phyloP scores from a whole-genome alignment of 495 filamentous ascomycete genomes.

The Ramalina intermedia region DNA sequence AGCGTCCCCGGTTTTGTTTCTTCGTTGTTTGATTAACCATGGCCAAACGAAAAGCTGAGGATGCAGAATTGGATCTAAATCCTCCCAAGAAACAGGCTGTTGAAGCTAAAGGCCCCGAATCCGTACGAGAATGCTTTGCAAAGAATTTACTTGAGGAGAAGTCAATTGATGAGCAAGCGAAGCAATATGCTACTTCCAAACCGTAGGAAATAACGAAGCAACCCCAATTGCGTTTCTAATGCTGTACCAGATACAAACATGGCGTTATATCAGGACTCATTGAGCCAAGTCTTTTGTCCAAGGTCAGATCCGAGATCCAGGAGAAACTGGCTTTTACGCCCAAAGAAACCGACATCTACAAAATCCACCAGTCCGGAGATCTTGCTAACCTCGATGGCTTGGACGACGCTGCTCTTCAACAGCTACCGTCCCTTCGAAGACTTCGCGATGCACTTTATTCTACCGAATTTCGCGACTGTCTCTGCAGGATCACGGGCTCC shows the following conservation, averaged over 20 bases:
- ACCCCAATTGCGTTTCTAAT: constrained; percentile 4
- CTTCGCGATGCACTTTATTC: constrained; percentile 92
- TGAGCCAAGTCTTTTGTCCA: constrained; percentile 61
- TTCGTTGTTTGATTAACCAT: background rate
- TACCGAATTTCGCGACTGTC: constrained; percentile 70
- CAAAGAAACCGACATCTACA: constrained; percentile 99
- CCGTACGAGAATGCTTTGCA: constrained; percentile 39
- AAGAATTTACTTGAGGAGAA: constrained; percentile 59
- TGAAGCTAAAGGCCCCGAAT: constrained; percentile 13
- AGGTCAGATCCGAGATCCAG: constrained; percentile 79
- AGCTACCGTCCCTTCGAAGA: constrained; percentile 69
- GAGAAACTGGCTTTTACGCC: constrained; percentile 84
- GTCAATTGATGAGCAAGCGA: constrained; percentile 51
- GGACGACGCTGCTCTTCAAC: constrained; percentile 63
- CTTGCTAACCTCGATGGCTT: constrained; percentile 92
- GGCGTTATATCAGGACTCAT: constrained; percentile 74
- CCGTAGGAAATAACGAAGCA: constrained; percentile 36
- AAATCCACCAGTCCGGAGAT: constrained; percentile 96
- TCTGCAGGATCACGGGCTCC: constrained; percentile 69
- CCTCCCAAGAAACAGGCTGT: constrained; percentile 1
- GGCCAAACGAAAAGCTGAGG: constrained; percentile 9
- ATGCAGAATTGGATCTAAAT: background rate
- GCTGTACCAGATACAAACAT: constrained; percentile 56
- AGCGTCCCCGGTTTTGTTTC: too few relatives aligned
- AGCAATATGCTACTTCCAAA: constrained; percentile 52